Percentiles rank a stretch among this genome's conserved stretches.
These are phyloP conservation scores for Leccinum subspadiceum DNA, from an alignment of 1,284 basidiomycete species.

Conservation along the genomic window DNA sequence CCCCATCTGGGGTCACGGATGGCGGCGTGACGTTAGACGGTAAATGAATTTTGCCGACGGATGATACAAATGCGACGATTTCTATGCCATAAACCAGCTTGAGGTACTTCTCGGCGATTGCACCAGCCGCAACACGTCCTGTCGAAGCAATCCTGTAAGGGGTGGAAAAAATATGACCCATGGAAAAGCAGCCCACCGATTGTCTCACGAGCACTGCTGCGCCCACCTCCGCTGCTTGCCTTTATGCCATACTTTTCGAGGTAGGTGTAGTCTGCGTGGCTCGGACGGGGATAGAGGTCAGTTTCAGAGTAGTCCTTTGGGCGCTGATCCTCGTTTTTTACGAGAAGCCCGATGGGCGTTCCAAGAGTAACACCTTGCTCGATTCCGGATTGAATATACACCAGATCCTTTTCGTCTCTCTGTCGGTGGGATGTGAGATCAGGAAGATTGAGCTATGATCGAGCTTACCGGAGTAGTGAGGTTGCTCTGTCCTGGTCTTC, in stretches of 20 bases:
- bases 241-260: slow-evolving; percentile 97
- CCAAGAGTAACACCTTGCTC: slow-evolving; percentile 96
- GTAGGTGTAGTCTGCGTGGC: slow-evolving; percentile 98
- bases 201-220: slow-evolving; percentile 94
- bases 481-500: slow-evolving; percentile 94
- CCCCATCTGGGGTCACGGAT: slow-evolving; percentile 43
- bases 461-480: slow-evolving; percentile 88
- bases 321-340: slow-evolving; percentile 97
- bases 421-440: slow-evolving; percentile 33
- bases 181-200: slow-evolving; percentile 59
- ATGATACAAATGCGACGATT: slow-evolving; percentile 96
- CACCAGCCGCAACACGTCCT: slow-evolving; percentile 96
- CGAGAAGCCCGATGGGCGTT: slow-evolving; percentile 93
- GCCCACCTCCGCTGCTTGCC: slow-evolving; percentile 94
- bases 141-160: slow-evolving; percentile 12
- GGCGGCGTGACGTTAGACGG: slow-evolving; percentile 49
- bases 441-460: slow-evolving; percentile 1
- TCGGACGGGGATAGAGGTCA: slow-evolving; percentile 94
- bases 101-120: slow-evolving; percentile 97
- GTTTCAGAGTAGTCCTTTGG: slow-evolving; percentile 99
- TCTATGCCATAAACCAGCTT: slow-evolving; percentile 87
- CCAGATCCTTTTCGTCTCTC: slow-evolving; percentile 96
- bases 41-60: slow-evolving; percentile 90
- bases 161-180: background rate
- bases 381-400: slow-evolving; percentile 91